phyloP scores from a whole-genome alignment of 306 rosid genomes.

The Herpetospermum pedunculosum region DNA sequence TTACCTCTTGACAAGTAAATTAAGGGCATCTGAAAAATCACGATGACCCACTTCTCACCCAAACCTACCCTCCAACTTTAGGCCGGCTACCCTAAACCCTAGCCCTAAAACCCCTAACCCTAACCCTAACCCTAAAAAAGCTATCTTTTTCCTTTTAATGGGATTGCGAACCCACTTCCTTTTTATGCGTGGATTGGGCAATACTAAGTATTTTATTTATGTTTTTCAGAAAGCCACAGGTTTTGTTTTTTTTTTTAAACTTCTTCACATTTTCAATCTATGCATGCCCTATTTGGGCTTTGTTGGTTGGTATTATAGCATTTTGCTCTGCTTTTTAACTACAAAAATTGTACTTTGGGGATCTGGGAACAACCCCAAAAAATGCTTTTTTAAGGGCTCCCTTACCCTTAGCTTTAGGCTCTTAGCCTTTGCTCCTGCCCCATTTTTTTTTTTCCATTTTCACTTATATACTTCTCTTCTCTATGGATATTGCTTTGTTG shows the following conservation, averaged over 20 bases:
- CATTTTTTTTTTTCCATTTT: no score
- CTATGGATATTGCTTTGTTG: background rate
- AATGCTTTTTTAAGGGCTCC: background rate
- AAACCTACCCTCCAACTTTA: background rate
- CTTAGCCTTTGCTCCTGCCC: background rate
- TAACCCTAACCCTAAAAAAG: background rate
- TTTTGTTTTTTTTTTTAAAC: no score
- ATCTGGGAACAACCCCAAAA: constrained; percentile 24
- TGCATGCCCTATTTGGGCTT: constrained; percentile 9
- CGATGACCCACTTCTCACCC: constrained; percentile 4
- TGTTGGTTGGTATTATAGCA: constrained; percentile 17
- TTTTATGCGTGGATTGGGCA: constrained; percentile 2
- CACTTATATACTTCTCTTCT: background rate
- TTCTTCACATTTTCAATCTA: background rate
- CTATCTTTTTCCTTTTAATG: background rate
- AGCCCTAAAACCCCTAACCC: constrained; percentile 16
- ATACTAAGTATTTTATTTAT: background rate
- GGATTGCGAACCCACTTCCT: background rate
- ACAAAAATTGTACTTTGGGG: constrained; percentile 26
- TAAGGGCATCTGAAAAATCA: constrained; percentile 17
- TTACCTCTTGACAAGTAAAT: constrained; percentile 37
- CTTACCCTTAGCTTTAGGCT: background rate
- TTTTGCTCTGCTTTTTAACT: constrained; percentile 31
- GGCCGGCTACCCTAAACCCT: constrained; percentile 12
- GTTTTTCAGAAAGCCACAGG: background rate